Evolutionary conservation across 176 grass and related monocot genomes (phyloP).

Genomic region (Avena atlantica): DNA sequence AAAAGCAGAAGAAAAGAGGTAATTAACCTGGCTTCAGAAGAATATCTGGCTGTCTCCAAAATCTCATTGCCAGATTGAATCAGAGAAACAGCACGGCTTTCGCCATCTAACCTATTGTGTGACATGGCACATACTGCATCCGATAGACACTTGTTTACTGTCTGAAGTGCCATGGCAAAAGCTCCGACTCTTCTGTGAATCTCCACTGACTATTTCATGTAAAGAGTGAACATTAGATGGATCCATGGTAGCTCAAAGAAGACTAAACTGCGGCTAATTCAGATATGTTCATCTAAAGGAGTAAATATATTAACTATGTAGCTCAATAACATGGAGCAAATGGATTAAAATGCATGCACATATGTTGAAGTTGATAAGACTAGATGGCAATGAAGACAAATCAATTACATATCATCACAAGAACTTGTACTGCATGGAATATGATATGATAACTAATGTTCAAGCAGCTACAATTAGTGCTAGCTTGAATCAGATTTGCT

Average conservation of each 20-base stretch:
- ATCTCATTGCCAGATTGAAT: constrained; percentile 91
- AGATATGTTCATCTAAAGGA: constrained; percentile 1
- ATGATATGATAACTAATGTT: not conserved
- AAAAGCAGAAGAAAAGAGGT: constrained; percentile 38
- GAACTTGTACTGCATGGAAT: not conserved
- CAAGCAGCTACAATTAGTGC: constrained; percentile 26
- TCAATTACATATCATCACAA: constrained; percentile 6
- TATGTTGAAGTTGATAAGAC: constrained; percentile 10
- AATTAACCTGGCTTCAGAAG: constrained; percentile 80
- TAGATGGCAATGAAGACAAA: not conserved
- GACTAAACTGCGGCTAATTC: not conserved
- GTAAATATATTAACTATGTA: constrained; percentile 25
- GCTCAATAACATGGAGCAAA: constrained; percentile 10
- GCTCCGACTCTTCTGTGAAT: constrained; percentile 93
- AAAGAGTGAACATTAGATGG: constrained; percentile 37
- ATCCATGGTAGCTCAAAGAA: constrained; percentile 29
- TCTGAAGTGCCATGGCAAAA: constrained; percentile 94
- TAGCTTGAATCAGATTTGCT: constrained; percentile 6
- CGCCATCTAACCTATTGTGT: constrained; percentile 72
- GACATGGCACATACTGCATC: constrained; percentile 89
- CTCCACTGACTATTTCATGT: constrained; percentile 69
- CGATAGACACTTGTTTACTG: constrained; percentile 92
- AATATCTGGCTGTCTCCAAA: constrained; percentile 79
- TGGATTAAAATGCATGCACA: not conserved
- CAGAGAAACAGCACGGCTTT: constrained; percentile 75